phyloP scores from a whole-genome alignment of 495 filamentous ascomycete species.

The Trichoderma erinaceum region DNA sequence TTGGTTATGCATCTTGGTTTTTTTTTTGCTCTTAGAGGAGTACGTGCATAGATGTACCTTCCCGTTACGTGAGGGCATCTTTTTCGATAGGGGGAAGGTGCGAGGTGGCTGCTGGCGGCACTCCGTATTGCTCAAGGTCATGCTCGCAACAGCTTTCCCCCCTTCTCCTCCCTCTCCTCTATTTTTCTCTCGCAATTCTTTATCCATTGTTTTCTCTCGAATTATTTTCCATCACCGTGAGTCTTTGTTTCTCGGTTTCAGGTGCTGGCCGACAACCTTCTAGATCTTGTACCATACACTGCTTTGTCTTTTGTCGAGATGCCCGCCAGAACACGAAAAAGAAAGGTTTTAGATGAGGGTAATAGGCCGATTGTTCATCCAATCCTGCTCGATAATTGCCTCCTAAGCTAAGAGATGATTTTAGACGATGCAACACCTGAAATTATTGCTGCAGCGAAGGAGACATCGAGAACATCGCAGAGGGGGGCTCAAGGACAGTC shows the following conservation, averaged over 20 bases:
- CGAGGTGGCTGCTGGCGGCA: neutral
- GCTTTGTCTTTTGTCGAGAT: neutral
- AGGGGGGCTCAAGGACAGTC: neutral
- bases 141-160: too few relatives aligned
- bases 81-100: neutral
- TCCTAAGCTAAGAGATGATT: neutral
- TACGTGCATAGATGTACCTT: too few relatives aligned
- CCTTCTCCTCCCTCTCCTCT: neutral
- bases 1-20: neutral
- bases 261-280: too few relatives aligned
- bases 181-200: neutral
- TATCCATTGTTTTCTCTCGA: neutral
- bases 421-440: neutral
- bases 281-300: neutral
- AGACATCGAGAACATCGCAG: neutral
- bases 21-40: neutral
- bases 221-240: neutral
- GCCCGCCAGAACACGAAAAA: neutral
- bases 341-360: neutral
- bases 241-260: too few relatives aligned
- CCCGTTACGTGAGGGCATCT: neutral
- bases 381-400: too few relatives aligned
- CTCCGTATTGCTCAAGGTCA: neutral
- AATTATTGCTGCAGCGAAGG: neutral
- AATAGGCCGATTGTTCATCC: neutral